phyloP scores from a whole-genome alignment of 306 rosid species.

The Medicago truncatula region DNA sequence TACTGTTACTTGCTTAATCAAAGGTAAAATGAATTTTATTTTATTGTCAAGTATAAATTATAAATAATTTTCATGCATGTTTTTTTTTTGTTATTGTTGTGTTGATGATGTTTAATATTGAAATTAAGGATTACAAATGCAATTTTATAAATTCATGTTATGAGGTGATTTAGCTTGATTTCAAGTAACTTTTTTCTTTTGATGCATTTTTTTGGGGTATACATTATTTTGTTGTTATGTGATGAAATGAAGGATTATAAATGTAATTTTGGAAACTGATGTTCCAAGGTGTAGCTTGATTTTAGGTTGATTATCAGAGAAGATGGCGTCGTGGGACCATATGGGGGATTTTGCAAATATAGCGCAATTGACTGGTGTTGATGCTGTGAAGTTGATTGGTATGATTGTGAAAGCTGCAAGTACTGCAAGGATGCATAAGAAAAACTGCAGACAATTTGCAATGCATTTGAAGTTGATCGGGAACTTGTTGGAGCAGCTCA shows the following conservation, averaged over 20 bases:
- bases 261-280: conserved; percentile 21
- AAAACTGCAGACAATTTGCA: conserved; percentile 91
- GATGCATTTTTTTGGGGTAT: background rate
- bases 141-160: background rate
- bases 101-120: conserved; percentile 6
- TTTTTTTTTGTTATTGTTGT: background rate
- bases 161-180: conserved; percentile 34
- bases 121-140: background rate
- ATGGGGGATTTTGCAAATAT: conserved; percentile 86
- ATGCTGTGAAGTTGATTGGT: conserved; percentile 79
- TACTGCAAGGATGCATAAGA: conserved; percentile 96
- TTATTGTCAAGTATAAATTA: background rate
- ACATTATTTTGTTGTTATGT: background rate
- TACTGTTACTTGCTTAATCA: conserved; percentile 13
- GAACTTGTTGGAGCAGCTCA: conserved; percentile 90
- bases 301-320: conserved; percentile 46
- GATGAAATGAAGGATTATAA: background rate
- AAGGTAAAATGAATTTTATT: conserved; percentile 30
- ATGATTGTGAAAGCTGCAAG: conserved; percentile 88
- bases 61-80: background rate
- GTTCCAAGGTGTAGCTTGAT: background rate
- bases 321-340: conserved; percentile 81
- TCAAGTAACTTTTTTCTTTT: background rate
- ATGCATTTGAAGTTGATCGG: conserved; percentile 92
- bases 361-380: conserved; percentile 86